Evolutionary conservation across 306 rosid genomes (phyloP), one percentile per base, ranked within the genome.

Genomic region (Elaeagnus macrophylla): DNA sequence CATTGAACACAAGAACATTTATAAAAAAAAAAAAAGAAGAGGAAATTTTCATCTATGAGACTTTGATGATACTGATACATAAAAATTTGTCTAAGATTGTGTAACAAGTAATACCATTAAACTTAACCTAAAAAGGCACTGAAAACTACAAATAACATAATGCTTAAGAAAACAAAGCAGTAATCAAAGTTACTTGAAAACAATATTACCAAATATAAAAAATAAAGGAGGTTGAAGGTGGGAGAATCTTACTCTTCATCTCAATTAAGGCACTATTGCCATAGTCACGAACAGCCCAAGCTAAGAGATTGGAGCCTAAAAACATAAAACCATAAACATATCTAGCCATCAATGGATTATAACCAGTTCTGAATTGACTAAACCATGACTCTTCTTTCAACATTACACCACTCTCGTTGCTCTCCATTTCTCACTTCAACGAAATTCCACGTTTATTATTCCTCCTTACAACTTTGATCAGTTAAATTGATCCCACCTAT

Each of bases 341-440:
- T 84, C 99, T 87, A 36, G 99, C 99, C 85, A 93, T 80, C 94
- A 81, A 80, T 9, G 95, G 95, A 85, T 93, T 93, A 2, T 85
- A 84, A 32, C 70, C 85, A 77, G 82, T 87, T 42, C 73, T 67
- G 73, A 93, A 84, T 67, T 86, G 95, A 60, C 56, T 42, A 32
- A 53, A 77, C 86, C 95, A 83, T 35, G 89, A 78, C 49, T 77
- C 75, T 14, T 64, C 57, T 55, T 76, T 70, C 37, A 42, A 17
- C 10, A 56, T 7, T 32, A 3, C 40, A 48, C 48, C 51, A 39
- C 62, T 60, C 54, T 70, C 77, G 44, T 68, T 63, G 7, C 10
- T 71, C 60, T 83, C 93, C 95, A 86, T 86, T 53, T 85, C 51
- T 25, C 32, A 25, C 5, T 25, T 25, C 32, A 25, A 25, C 5